Percentiles rank a stretch among this genome's conserved stretches.
phyloP scores from a whole-genome alignment of 495 filamentous ascomycete genomes.

The Barbatosphaeria neglecta region DNA sequence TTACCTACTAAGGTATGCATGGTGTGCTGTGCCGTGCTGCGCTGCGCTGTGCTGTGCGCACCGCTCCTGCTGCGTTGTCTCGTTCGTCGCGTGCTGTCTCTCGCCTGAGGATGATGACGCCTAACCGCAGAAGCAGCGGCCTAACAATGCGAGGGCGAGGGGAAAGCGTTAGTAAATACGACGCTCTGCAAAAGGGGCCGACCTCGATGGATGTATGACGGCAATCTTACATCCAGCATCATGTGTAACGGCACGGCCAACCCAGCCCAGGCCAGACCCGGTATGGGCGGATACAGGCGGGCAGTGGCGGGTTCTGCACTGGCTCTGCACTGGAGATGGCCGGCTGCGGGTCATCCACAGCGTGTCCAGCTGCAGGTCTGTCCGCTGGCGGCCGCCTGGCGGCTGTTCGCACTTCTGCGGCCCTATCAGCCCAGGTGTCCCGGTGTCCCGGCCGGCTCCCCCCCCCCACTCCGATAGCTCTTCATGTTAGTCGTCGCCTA shows the following conservation, averaged over 20 bases:
- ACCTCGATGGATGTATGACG: not conserved
- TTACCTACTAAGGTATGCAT: too few species aligned
- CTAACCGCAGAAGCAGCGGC: not conserved
- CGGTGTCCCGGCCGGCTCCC: too few species aligned
- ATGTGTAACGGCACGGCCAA: too few species aligned
- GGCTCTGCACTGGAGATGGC: not conserved
- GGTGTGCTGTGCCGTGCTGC: not conserved
- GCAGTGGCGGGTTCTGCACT: not conserved
- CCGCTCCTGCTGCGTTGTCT: too few species aligned
- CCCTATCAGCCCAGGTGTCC: not conserved
- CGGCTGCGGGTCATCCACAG: not conserved
- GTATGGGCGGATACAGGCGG: too few species aligned
- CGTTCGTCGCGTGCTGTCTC: not conserved
- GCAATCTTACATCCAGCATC: not conserved
- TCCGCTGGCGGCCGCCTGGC: not conserved
- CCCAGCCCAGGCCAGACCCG: too few species aligned
- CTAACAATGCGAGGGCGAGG: not conserved
- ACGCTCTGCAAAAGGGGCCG: not conserved
- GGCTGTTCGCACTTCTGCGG: not conserved
- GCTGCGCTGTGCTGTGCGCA: not conserved
- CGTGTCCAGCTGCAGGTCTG: too few species aligned
- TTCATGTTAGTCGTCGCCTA: too few species aligned
- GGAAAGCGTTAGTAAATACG: not conserved
- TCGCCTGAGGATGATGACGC: not conserved
- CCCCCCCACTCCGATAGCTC: too few species aligned